These are phyloP conservation scores for Trichoderma hamatum DNA, from an alignment of 2,329 filamentous ascomycete species.

Conservation along the genomic window DNA sequence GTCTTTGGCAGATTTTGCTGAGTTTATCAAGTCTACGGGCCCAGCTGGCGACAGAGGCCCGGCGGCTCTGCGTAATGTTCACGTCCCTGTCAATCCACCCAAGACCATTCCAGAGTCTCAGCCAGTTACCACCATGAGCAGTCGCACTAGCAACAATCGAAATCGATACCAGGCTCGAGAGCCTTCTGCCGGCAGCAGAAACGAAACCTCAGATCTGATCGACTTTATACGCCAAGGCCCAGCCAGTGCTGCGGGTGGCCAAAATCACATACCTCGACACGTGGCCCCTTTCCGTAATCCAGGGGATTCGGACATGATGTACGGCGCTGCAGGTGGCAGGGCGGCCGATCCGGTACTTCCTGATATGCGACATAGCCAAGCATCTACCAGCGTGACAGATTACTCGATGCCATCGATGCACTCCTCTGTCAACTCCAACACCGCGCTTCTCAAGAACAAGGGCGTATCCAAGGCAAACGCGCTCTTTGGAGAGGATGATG, in stretches of 20 bases:
- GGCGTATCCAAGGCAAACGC: slow-evolving; percentile 38
- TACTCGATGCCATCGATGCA: slow-evolving; percentile 58
- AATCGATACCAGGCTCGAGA: slow-evolving; percentile 70
- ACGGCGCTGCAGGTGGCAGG: slow-evolving; percentile 55
- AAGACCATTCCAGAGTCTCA: slow-evolving; percentile 46
- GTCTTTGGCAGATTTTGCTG: slow-evolving; percentile 79
- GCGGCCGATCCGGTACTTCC: slow-evolving; percentile 62
- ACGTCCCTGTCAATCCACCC: slow-evolving; percentile 36
- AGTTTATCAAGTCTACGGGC: slow-evolving; percentile 86
- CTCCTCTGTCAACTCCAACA: slow-evolving; percentile 75
- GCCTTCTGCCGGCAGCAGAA: slow-evolving; percentile 62
- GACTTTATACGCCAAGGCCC: slow-evolving; percentile 93
- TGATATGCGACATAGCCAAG: slow-evolving; percentile 58
- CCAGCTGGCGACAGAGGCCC: slow-evolving; percentile 56
- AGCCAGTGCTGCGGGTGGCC: slow-evolving; percentile 60
- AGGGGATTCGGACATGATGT: slow-evolving; percentile 81
- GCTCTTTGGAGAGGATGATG: slow-evolving; percentile 54
- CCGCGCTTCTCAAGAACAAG: slow-evolving; percentile 62
- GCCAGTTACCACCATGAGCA: slow-evolving; percentile 45
- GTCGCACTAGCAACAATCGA: slow-evolving; percentile 44
- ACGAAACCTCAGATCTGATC: slow-evolving; percentile 82
- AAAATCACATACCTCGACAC: slow-evolving; percentile 76
- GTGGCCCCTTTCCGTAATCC: slow-evolving; percentile 84
- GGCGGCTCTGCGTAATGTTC: slow-evolving; percentile 42
- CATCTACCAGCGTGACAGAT: slow-evolving; percentile 61